These are phyloP conservation scores for Discostella stelligera DNA, from an alignment of 352 stramenopile genomes.

Conservation along the genomic window DNA sequence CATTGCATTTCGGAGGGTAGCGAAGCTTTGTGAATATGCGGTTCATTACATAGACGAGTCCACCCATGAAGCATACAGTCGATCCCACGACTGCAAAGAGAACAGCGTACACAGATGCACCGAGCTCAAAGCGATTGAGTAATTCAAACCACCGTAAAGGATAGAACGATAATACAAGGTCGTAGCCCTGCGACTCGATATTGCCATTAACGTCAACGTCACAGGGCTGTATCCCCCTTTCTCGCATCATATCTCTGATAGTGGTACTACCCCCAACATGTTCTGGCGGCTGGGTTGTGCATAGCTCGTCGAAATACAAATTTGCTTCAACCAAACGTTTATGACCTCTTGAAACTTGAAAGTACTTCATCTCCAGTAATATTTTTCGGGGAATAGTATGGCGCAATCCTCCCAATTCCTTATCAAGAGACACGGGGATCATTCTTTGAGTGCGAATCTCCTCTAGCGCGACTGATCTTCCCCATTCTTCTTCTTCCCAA, in stretches of 20 bases:
- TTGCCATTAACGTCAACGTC: conserved; percentile 65
- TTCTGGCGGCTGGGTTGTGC: conserved; percentile 67
- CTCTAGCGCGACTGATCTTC: conserved; percentile 41
- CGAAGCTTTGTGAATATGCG: conserved; percentile 93
- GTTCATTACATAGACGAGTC: conserved; percentile 92
- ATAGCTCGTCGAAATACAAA: conserved; percentile 73
- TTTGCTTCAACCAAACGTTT: conserved; percentile 68
- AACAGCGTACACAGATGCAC: conserved; percentile 89
- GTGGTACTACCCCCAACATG: conserved; percentile 70
- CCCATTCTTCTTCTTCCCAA: conserved; percentile 43
- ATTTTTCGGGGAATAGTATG: conserved; percentile 62
- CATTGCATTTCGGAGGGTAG: conserved; percentile 91
- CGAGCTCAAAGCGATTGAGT: conserved; percentile 96
- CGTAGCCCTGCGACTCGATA: conserved; percentile 80
- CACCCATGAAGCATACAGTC: conserved; percentile 86
- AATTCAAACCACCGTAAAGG: conserved; percentile 91
- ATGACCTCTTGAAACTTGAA: conserved; percentile 49
- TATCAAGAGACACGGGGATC: conserved; percentile 61
- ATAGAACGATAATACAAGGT: conserved; percentile 87
- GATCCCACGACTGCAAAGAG: conserved; percentile 91
- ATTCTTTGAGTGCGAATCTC: conserved; percentile 48
- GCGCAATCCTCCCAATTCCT: conserved; percentile 47
- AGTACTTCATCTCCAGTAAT: conserved; percentile 65
- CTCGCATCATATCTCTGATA: conserved; percentile 70
- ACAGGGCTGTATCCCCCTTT: conserved; percentile 61